These are phyloP conservation scores for Sarocladium brachiariae DNA, from an alignment of 2,329 filamentous ascomycete genomes.

Conservation along the genomic window DNA sequence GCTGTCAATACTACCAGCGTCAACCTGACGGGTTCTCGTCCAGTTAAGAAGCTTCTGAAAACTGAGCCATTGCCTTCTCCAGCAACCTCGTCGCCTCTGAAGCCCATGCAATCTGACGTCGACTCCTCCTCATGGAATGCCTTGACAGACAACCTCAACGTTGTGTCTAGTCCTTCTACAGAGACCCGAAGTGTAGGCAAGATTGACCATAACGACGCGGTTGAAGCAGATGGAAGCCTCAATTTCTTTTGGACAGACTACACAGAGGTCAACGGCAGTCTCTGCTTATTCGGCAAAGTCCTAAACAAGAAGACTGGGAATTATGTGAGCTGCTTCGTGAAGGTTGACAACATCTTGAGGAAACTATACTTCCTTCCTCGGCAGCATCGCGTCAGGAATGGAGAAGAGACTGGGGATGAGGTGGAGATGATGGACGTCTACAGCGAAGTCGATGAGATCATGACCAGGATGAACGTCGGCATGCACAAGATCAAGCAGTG, in stretches of 20 bases:
- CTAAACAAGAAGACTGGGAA: slow-evolving; percentile 74
- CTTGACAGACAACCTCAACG: slow-evolving; percentile 78
- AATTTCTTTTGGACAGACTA: slow-evolving; percentile 98
- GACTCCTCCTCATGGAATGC: slow-evolving; percentile 86
- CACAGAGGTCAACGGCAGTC: slow-evolving; percentile 79
- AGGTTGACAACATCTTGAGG: slow-evolving; percentile 87
- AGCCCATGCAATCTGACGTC: slow-evolving; percentile 51
- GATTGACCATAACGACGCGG: slow-evolving; percentile 71
- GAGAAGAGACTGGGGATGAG: slow-evolving; percentile 66
- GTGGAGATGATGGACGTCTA: slow-evolving; percentile 87
- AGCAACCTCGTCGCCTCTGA: slow-evolving; percentile 67
- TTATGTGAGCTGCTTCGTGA: slow-evolving; percentile 90
- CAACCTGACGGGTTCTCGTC: slow-evolving; percentile 74
- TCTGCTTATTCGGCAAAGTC: slow-evolving; percentile 95
- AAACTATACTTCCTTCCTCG: slow-evolving; percentile 92
- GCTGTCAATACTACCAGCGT: slow-evolving; percentile 63
- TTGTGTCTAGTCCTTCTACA: slow-evolving; percentile 65
- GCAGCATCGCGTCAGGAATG: slow-evolving; percentile 47
- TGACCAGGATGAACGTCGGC: slow-evolving; percentile 77
- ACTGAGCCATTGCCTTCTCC: slow-evolving; percentile 59
- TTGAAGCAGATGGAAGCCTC: slow-evolving; percentile 88
- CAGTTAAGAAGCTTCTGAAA: slow-evolving; percentile 66
- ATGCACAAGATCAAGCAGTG: slow-evolving; percentile 93
- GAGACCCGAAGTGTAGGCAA: slow-evolving; percentile 67
- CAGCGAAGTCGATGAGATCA: slow-evolving; percentile 77